A percentile compares a stretch with the other conserved stretches of the same genome.
phyloP scores from a whole-genome alignment of 805 yeast genomes.

The Teunomyces aglyptinius region DNA sequence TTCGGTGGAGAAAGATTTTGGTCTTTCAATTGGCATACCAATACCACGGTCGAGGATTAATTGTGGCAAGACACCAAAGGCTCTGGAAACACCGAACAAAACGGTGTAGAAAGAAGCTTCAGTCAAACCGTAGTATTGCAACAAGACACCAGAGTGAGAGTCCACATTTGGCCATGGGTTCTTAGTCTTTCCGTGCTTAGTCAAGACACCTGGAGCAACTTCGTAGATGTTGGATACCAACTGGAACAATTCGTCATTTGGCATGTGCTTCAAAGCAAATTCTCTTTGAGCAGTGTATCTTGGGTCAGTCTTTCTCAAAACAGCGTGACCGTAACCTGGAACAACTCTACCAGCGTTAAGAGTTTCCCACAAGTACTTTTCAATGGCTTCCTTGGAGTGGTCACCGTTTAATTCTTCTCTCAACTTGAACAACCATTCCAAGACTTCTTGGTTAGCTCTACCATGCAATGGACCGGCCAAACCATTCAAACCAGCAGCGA shows the following conservation, averaged over 20 bases:
- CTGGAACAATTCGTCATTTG: constrained; percentile 61
- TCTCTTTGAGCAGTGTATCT: constrained; percentile 72
- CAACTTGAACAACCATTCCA: constrained; percentile 68
- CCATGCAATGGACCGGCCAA: constrained; percentile 88
- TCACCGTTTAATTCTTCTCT: constrained; percentile 63
- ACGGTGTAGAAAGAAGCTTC: constrained; percentile 77
- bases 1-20: constrained; percentile 54
- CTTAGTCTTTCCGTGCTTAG: constrained; percentile 79
- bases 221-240: constrained; percentile 64
- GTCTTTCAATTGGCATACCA: constrained; percentile 81
- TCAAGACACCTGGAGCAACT: constrained; percentile 73
- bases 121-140: constrained; percentile 75
- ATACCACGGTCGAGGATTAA: constrained; percentile 74
- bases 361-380: constrained; percentile 67
- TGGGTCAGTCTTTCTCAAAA: constrained; percentile 79
- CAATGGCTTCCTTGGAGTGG: constrained; percentile 51
- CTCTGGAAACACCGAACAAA: constrained; percentile 78
- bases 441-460: constrained; percentile 82
- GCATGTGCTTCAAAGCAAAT: constrained; percentile 62
- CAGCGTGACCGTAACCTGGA: constrained; percentile 91
- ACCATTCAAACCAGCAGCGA: constrained; percentile 78
- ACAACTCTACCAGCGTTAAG: constrained; percentile 74
- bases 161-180: constrained; percentile 87
- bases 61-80: constrained; percentile 77
- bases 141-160: constrained; percentile 73